Percentiles rank a stretch among this genome's conserved stretches.
Conservation (phyloP, 1,284 basidiomycete genomes). For the Hymenochaete sp. region DNA sequence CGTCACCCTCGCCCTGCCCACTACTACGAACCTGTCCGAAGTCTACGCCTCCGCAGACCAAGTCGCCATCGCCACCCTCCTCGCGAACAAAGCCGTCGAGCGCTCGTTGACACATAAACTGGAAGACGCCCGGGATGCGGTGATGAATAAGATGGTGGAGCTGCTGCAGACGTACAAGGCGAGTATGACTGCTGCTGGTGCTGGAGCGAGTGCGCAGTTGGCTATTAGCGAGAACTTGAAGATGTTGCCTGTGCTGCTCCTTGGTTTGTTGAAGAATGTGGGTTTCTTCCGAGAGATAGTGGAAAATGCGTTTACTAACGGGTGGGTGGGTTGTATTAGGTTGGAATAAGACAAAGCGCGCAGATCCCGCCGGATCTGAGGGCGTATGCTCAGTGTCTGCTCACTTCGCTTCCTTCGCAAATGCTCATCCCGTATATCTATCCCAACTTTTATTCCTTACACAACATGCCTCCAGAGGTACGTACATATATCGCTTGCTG, state of each 20-base stretch:
- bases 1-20: conserved; percentile 87
- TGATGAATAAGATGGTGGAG: conserved; percentile 87
- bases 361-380: conserved; percentile 95
- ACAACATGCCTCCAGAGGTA: conserved; percentile 93
- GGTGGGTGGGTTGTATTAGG: conserved; percentile 34
- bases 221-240: conserved; percentile 90
- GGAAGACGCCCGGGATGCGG: conserved; percentile 89
- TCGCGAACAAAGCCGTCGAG: conserved; percentile 97
- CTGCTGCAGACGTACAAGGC: conserved; percentile 90
- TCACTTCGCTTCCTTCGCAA: conserved; percentile 89
- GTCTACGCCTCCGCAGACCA: conserved; percentile 95
- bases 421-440: conserved; percentile 90
- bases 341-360: conserved; percentile 89
- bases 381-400: conserved; percentile 88
- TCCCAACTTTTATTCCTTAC: conserved; percentile 91
- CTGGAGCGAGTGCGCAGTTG: conserved; percentile 90
- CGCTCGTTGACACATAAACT: conserved; percentile 83
- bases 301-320: conserved; percentile 6
- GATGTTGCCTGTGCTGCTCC: conserved; percentile 83
- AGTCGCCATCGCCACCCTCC: conserved; percentile 79
- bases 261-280: conserved; percentile 92
- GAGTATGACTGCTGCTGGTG: conserved; percentile 90
- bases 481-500: conserved; percentile 19
- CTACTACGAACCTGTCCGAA: conserved; percentile 88
- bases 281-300: conserved; percentile 4